phyloP scores from a whole-genome alignment of 2,329 filamentous ascomycete species.

The Penicillium concentricum region DNA sequence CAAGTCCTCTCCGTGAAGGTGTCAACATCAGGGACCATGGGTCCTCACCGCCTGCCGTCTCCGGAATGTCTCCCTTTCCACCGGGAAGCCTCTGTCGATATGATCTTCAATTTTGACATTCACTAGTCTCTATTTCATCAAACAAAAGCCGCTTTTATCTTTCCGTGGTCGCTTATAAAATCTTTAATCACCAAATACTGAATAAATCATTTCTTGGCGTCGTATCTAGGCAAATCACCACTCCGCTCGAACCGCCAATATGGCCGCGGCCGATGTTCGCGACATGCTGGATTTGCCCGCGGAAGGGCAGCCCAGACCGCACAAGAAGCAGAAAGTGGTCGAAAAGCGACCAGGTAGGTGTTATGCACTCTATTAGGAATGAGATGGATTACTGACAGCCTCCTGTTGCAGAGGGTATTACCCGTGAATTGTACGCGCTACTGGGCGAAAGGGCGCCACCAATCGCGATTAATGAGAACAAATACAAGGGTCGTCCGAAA shows the following conservation, averaged over 20 bases:
- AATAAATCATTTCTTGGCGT: neutral
- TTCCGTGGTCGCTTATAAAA: neutral
- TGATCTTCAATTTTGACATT: slow-evolving; percentile 8
- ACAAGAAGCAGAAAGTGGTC: slow-evolving; percentile 72
- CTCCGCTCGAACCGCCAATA: slow-evolving; percentile 39
- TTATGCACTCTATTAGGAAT: neutral
- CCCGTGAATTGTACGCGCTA: slow-evolving; percentile 51
- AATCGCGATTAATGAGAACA: slow-evolving; percentile 53
- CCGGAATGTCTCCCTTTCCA: slow-evolving; percentile 25
- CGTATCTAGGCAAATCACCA: neutral
- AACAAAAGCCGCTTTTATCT: slow-evolving; percentile 3
- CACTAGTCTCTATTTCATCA: slow-evolving; percentile 12
- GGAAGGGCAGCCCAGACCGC: slow-evolving; percentile 58
- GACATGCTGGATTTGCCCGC: slow-evolving; percentile 80
- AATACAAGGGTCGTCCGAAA: slow-evolving; percentile 53
- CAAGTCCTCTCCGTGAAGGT: slow-evolving; percentile 15
- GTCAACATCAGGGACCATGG: slow-evolving; percentile 28
- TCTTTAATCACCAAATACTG: neutral
- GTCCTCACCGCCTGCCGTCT: slow-evolving; percentile 23
- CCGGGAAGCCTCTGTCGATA: slow-evolving; percentile 17
- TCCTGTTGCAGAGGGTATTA: slow-evolving; percentile 47
- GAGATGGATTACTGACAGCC: neutral
- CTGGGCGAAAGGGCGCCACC: slow-evolving; percentile 54
- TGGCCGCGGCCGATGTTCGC: slow-evolving; percentile 79
- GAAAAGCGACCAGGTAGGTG: slow-evolving; percentile 56